phyloP scores from a whole-genome alignment of 2,329 filamentous ascomycete genomes.

The Grosmannia serpens region DNA sequence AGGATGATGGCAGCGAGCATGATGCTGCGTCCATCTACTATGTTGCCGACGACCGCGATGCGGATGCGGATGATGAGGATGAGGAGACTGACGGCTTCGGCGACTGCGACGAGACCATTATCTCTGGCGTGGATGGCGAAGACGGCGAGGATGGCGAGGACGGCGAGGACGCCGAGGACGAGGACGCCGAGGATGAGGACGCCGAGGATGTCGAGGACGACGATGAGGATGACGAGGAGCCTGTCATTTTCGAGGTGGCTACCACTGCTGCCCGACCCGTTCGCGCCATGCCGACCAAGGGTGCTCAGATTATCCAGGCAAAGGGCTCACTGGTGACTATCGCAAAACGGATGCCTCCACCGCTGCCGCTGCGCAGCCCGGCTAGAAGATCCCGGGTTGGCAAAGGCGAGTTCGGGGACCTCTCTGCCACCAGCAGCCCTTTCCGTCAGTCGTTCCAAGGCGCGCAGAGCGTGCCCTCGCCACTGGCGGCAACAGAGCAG shows the following conservation, averaged over 20 bases:
- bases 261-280: slow-evolving; percentile 44
- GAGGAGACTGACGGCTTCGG: slow-evolving; percentile 32
- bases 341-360: slow-evolving; percentile 65
- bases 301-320: slow-evolving; percentile 55
- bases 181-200: slow-evolving; percentile 27
- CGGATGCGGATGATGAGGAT: slow-evolving; percentile 29
- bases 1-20: slow-evolving; percentile 9
- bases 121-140: background rate
- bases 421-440: slow-evolving; percentile 39
- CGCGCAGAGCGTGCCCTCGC: background rate
- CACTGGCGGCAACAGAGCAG: background rate
- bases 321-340: slow-evolving; percentile 78
- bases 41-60: slow-evolving; percentile 19
- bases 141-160: slow-evolving; percentile 32
- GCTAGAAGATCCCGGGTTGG: slow-evolving; percentile 44
- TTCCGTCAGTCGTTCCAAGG: slow-evolving; percentile 35
- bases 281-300: slow-evolving; percentile 49
- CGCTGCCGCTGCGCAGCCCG: slow-evolving; percentile 67
- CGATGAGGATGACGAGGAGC: slow-evolving; percentile 45
- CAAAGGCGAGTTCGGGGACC: slow-evolving; percentile 49
- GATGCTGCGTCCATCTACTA: slow-evolving; percentile 11
- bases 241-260: slow-evolving; percentile 58
- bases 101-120: background rate
- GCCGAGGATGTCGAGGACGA: slow-evolving; percentile 33
- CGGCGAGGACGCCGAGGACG: slow-evolving; percentile 20